These are phyloP conservation scores for Hymenoscyphus linearis DNA, from an alignment of 2,329 filamentous ascomycete genomes.

Conservation along the genomic window DNA sequence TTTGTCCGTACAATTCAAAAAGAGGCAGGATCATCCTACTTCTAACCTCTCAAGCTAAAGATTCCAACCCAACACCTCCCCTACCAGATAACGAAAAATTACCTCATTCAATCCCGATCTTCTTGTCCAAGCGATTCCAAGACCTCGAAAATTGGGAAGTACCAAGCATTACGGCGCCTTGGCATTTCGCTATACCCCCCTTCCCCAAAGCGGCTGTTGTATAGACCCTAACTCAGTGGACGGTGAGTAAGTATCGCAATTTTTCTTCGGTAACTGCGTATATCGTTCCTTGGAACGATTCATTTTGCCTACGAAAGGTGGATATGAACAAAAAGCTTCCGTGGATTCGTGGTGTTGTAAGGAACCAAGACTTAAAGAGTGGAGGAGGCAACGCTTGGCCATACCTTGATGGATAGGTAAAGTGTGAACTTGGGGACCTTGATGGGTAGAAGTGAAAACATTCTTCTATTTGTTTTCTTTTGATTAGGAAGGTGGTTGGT, in stretches of 20 bases:
- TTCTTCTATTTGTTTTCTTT: not conserved
- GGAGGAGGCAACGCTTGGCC: not conserved
- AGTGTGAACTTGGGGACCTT: not conserved
- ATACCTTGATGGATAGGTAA: conserved; percentile 3
- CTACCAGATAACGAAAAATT: not conserved
- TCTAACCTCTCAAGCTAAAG: too few species aligned
- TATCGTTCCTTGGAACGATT: too few species aligned
- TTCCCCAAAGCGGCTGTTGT: too few species aligned
- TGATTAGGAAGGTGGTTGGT: too few species aligned
- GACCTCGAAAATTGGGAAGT: not conserved
- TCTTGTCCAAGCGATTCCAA: not conserved
- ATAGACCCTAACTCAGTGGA: too few species aligned
- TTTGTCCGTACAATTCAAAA: too few species aligned
- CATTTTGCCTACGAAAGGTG: too few species aligned
- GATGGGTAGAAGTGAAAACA: not conserved
- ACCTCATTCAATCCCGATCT: not conserved
- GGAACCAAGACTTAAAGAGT: not conserved
- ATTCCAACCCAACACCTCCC: too few species aligned
- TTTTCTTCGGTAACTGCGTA: not conserved
- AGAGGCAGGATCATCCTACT: too few species aligned
- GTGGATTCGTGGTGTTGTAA: not conserved
- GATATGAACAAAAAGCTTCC: too few species aligned
- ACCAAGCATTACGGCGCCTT: not conserved
- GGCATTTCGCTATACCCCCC: not conserved
- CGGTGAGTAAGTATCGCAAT: not conserved